Evolutionary conservation across 345 rosid species (phyloP).

Genomic region (Arabidopsis suecica): DNA sequence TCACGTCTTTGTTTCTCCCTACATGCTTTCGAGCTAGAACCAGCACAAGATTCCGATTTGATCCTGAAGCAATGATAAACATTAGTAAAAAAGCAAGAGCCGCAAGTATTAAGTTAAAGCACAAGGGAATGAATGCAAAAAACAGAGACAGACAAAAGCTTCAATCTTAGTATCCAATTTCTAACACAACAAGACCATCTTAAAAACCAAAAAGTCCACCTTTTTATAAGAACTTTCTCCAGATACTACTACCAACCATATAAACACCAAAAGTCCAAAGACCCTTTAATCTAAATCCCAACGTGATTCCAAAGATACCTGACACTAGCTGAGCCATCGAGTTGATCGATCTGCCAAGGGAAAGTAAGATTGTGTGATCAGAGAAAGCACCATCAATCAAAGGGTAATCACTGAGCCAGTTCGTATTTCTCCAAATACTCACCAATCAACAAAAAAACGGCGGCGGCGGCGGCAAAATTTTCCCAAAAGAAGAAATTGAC

Average conservation of each 20-base stretch:
- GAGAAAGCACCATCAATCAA: conserved; percentile 69
- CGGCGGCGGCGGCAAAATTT: too few species aligned
- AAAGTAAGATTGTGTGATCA: conserved; percentile 49
- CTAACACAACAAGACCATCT: not conserved
- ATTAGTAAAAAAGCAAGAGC: too few species aligned
- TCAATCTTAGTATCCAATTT: not conserved
- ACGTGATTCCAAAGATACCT: conserved; percentile 50
- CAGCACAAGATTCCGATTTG: conserved; percentile 58
- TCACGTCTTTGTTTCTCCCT: conserved; percentile 98
- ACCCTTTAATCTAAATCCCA: too few species aligned
- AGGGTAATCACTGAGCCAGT: conserved; percentile 68
- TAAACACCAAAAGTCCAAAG: conserved; percentile 23
- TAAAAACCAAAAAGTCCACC: too few species aligned
- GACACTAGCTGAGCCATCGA: conserved; percentile 63
- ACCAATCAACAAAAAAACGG: too few species aligned
- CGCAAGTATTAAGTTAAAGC: not conserved
- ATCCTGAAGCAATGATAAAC: conserved; percentile 48
- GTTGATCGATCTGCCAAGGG: conserved; percentile 64
- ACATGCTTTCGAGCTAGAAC: conserved; percentile 88
- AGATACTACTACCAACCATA: conserved; percentile 1
- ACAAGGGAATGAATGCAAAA: conserved; percentile 6
- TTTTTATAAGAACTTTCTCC: not conserved
- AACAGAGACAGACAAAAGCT: too few species aligned
- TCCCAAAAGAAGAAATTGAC: too few species aligned
- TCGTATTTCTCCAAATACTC: too few species aligned